Percentiles rank a stretch among this genome's conserved stretches.
These are phyloP conservation scores for Penicillium italicum DNA, from an alignment of 2,329 filamentous ascomycete genomes.

Conservation along the genomic window DNA sequence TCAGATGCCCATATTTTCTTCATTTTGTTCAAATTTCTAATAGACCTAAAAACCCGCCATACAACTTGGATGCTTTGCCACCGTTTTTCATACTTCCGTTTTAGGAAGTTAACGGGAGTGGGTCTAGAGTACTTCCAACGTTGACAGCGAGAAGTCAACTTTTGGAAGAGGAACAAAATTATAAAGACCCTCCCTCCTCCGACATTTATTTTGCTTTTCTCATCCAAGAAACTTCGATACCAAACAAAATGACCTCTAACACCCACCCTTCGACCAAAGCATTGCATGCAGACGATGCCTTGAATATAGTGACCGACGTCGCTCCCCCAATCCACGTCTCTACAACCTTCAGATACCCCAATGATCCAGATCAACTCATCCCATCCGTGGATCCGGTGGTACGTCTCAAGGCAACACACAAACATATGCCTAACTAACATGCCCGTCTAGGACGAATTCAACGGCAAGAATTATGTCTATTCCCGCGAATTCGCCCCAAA, in stretches of 20 bases:
- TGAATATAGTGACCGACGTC: slow-evolving; percentile 72
- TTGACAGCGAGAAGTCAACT: neutral
- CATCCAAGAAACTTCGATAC: no score
- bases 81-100: neutral
- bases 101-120: slow-evolving; percentile 3
- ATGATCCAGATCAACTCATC: slow-evolving; percentile 63
- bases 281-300: slow-evolving; percentile 74
- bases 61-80: neutral
- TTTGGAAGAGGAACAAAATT: neutral
- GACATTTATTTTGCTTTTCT: no score
- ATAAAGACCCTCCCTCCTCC: neutral
- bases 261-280: slow-evolving; percentile 53
- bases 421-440: neutral
- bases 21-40: no score
- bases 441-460: slow-evolving; percentile 17
- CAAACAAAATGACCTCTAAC: slow-evolving; percentile 15
- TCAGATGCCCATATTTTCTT: no score
- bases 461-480: slow-evolving; percentile 64
- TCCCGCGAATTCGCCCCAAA: slow-evolving; percentile 77
- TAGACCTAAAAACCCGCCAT: neutral
- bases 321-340: slow-evolving; percentile 86
- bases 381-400: slow-evolving; percentile 54
- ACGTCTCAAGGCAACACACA: slow-evolving; percentile 24
- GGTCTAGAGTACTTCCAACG: neutral
- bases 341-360: slow-evolving; percentile 79